A percentile compares a stretch with the other conserved stretches of the same genome.
These are phyloP conservation scores for Aethionema arabicum DNA, from an alignment of 345 rosid species.

Conservation along the genomic window DNA sequence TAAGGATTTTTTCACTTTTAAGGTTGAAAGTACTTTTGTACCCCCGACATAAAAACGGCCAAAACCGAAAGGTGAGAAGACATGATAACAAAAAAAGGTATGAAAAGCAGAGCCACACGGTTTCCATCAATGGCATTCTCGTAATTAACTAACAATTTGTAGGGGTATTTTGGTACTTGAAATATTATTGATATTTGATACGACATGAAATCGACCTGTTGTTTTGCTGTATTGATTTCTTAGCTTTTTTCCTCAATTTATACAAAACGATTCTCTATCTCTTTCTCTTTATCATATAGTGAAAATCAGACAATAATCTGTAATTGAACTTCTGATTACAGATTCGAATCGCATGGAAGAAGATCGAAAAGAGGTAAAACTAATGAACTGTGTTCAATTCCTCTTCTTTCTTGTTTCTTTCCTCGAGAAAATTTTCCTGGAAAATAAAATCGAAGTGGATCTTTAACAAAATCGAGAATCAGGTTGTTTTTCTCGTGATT, in stretches of 20 bases:
- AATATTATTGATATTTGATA: too few relatives aligned
- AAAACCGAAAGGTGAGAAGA: constrained; percentile 8
- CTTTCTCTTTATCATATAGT: constrained; percentile 20
- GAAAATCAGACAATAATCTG: not conserved
- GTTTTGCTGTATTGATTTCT: constrained; percentile 27
- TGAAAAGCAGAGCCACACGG: not conserved
- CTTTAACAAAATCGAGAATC: not conserved
- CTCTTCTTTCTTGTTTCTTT: constrained; percentile 3
- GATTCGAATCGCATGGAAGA: constrained; percentile 30
- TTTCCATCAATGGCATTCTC: constrained; percentile 25
- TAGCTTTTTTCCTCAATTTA: not conserved
- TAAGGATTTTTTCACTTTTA: too few relatives aligned
- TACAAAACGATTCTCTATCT: constrained; percentile 14
- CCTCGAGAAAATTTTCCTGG: too few relatives aligned
- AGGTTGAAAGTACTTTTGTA: not conserved
- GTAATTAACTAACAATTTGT: constrained; percentile 19
- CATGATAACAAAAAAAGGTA: not conserved
- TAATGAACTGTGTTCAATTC: not conserved
- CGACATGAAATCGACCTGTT: constrained; percentile 27
- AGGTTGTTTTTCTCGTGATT: not conserved
- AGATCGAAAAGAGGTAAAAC: constrained; percentile 35
- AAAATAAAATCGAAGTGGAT: not conserved
- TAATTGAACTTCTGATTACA: constrained; percentile 4
- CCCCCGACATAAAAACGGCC: not conserved
- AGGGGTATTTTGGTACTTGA: constrained; percentile 28